A percentile compares a stretch with the other conserved stretches of the same genome.
Conservation (phyloP, 768 basidiomycete species). For the Lentinula sp. region DNA sequence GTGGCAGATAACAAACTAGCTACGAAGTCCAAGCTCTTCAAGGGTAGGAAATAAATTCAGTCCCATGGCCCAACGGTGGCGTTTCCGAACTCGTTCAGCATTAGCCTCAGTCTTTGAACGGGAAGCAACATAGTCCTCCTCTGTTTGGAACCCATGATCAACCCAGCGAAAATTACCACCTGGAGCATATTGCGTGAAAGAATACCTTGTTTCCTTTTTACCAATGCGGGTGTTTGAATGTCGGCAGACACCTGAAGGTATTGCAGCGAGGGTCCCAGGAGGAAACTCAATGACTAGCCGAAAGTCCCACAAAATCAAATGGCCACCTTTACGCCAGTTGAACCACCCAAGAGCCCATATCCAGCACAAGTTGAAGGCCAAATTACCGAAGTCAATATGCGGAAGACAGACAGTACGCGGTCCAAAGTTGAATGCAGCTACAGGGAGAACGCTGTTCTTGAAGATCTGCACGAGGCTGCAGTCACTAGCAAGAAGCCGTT, state of each 20-base stretch:
- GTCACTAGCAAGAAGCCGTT: neutral
- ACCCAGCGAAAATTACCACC: too few species aligned
- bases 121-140: too few species aligned
- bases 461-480: neutral
- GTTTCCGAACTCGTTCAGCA: neutral
- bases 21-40: neutral
- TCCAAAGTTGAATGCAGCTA: constrained; percentile 20
- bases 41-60: neutral
- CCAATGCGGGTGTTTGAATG: constrained; percentile 17
- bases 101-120: constrained; percentile 2
- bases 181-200: constrained; percentile 20
- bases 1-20: too few species aligned
- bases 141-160: too few species aligned
- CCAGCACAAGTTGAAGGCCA: constrained; percentile 17
- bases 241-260: constrained; percentile 12
- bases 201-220: constrained; percentile 12
- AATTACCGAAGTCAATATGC: constrained; percentile 19
- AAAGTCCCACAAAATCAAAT: constrained; percentile 22
- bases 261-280: too few species aligned
- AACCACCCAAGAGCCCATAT: constrained; percentile 20
- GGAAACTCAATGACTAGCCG: too few species aligned
- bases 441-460: constrained; percentile 12
- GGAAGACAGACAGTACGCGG: too few species aligned
- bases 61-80: neutral
- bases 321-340: constrained; percentile 17